Conservation (phyloP, 2,329 filamentous ascomycete species). For the Penicillium expansum region DNA sequence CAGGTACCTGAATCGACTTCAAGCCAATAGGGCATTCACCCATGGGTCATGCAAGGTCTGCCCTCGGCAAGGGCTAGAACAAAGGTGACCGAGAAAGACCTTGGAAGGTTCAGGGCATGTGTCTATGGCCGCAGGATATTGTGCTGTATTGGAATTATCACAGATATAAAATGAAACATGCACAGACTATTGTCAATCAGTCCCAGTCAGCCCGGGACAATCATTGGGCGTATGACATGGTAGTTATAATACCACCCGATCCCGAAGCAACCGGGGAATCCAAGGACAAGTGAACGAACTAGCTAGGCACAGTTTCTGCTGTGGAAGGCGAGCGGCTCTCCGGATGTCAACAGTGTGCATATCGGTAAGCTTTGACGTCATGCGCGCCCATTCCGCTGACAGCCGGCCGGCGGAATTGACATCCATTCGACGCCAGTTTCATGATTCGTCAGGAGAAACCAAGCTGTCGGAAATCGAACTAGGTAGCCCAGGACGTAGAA, state of each 20-base stretch:
- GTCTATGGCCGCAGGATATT: neutral
- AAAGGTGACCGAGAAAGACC: neutral
- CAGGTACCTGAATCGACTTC: slow-evolving; percentile 1
- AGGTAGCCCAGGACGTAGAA: neutral
- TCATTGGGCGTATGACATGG: neutral
- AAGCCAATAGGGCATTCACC: slow-evolving; percentile 3
- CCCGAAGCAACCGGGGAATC: too few species aligned
- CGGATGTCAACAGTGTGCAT: neutral
- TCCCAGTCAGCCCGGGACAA: neutral
- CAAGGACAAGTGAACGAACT: neutral
- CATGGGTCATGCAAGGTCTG: slow-evolving; percentile 12
- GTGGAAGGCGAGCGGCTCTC: neutral
- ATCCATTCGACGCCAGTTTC: neutral
- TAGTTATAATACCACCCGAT: too few species aligned
- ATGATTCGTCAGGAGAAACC: neutral
- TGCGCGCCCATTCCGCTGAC: slow-evolving; percentile 2
- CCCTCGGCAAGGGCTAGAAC: slow-evolving; percentile 10
- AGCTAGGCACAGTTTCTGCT: neutral
- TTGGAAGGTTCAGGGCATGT: too few species aligned
- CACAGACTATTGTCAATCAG: neutral
- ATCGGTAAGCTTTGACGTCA: slow-evolving; percentile 1
- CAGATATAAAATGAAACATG: neutral
- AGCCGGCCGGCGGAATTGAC: slow-evolving; percentile 1
- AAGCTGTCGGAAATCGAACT: neutral
- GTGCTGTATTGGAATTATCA: neutral